These are phyloP conservation scores for Pythium grandisporangium DNA, from an alignment of 352 stramenopile species.

Conservation along the genomic window DNA sequence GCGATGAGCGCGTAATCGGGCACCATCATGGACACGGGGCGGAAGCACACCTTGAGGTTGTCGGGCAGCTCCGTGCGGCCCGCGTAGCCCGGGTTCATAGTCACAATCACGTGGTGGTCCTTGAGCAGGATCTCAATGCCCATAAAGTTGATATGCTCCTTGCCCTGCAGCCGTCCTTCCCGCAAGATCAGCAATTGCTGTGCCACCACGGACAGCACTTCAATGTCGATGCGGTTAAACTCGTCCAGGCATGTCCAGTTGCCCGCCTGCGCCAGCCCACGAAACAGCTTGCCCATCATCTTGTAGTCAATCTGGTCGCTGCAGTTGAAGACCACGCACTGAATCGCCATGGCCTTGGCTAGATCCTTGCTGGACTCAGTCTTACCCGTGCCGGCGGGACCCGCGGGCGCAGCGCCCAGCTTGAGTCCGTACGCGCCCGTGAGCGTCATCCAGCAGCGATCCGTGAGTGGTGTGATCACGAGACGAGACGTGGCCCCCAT, in stretches of 20 bases:
- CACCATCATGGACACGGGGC: constrained; percentile 91
- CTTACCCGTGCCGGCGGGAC: constrained; percentile 93
- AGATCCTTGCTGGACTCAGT: constrained; percentile 96
- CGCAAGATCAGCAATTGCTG: constrained; percentile 82
- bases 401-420: constrained; percentile 88
- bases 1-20: constrained; percentile 88
- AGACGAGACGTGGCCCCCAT: constrained; percentile 87
- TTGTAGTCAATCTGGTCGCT: constrained; percentile 95
- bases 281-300: constrained; percentile 96
- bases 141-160: constrained; percentile 94
- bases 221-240: constrained; percentile 93
- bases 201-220: constrained; percentile 92
- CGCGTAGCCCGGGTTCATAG: constrained; percentile 93
- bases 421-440: constrained; percentile 91
- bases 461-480: constrained; percentile 84
- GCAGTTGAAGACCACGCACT: constrained; percentile 96
- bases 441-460: constrained; percentile 95
- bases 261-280: constrained; percentile 84
- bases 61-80: constrained; percentile 89
- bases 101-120: constrained; percentile 95
- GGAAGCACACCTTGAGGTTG: constrained; percentile 91
- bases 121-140: constrained; percentile 93
- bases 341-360: constrained; percentile 90
- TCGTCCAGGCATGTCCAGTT: constrained; percentile 90
- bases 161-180: constrained; percentile 71